phyloP scores from a whole-genome alignment of 805 yeast genomes.

The Candida sithepensis region DNA sequence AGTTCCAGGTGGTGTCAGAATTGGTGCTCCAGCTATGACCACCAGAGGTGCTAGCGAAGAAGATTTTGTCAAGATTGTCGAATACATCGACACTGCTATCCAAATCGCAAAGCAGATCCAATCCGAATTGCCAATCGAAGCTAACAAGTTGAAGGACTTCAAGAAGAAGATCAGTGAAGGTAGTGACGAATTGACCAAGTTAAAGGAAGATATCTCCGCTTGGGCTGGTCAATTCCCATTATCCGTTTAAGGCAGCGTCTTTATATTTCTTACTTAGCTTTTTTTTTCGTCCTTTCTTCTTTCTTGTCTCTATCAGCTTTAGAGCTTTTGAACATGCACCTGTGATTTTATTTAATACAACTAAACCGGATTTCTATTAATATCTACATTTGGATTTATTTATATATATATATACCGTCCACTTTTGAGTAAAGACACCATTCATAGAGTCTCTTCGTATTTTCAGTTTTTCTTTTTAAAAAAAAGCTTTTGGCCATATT shows the following conservation, averaged over 20 bases:
- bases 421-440: too few species aligned
- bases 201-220: constrained; percentile 73
- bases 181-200: constrained; percentile 59
- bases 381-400: too few species aligned
- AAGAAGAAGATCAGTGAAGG: constrained; percentile 75
- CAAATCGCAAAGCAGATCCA: constrained; percentile 73
- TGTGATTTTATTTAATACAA: neutral
- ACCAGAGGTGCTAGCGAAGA: constrained; percentile 82
- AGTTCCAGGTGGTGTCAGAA: constrained; percentile 93
- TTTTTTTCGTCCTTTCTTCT: neutral
- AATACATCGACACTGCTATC: constrained; percentile 76
- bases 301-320: neutral
- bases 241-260: constrained; percentile 44
- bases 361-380: neutral
- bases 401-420: too few species aligned
- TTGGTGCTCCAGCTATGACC: constrained; percentile 99
- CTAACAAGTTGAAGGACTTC: constrained; percentile 94
- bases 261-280: neutral
- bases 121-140: constrained; percentile 78
- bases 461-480: too few species aligned
- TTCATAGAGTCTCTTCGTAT: neutral
- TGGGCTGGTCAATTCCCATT: constrained; percentile 92
- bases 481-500: too few species aligned
- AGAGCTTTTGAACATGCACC: too few species aligned
- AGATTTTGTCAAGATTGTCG: constrained; percentile 80